Conservation (phyloP, 768 basidiomycete genomes). For the Daedaleopsis nitida region DNA sequence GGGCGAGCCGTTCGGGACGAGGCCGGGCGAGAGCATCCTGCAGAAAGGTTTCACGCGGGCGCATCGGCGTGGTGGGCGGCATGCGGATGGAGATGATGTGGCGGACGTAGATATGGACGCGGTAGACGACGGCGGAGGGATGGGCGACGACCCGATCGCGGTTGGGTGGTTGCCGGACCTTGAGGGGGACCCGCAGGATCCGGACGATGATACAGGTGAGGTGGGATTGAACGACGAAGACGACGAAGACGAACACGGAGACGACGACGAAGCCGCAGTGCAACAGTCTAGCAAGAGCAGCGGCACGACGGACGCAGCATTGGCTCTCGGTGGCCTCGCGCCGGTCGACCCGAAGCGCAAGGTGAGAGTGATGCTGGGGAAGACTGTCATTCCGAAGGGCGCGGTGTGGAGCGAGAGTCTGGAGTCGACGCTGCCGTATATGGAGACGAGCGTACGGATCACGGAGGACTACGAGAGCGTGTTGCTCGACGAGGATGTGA, state of each 20-base stretch:
- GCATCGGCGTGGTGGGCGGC: neutral
- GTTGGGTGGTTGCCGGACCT: neutral
- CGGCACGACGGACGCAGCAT: too few species aligned
- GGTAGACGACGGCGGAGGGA: neutral
- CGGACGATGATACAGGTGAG: neutral
- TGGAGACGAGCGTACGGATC: constrained; percentile 20
- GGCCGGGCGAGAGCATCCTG: constrained; percentile 7
- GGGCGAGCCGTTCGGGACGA: constrained; percentile 3
- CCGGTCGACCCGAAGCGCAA: neutral
- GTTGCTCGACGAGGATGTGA: constrained; percentile 32
- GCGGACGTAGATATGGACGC: neutral
- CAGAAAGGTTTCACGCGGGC: constrained; percentile 4
- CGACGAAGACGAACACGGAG: neutral
- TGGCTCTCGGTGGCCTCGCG: too few species aligned
- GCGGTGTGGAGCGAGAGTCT: constrained; percentile 23
- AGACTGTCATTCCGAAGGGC: constrained; percentile 6
- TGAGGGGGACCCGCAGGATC: neutral
- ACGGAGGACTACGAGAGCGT: constrained; percentile 26
- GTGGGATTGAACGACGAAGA: neutral
- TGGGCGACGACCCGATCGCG: neutral
- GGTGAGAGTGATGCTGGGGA: constrained; percentile 12
- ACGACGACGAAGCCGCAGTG: neutral
- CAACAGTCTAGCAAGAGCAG: too few species aligned
- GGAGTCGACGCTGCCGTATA: constrained; percentile 26
- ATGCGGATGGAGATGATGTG: neutral